Conservation (phyloP, 2,329 filamentous ascomycete genomes). For the Fusarium miscanthi region DNA sequence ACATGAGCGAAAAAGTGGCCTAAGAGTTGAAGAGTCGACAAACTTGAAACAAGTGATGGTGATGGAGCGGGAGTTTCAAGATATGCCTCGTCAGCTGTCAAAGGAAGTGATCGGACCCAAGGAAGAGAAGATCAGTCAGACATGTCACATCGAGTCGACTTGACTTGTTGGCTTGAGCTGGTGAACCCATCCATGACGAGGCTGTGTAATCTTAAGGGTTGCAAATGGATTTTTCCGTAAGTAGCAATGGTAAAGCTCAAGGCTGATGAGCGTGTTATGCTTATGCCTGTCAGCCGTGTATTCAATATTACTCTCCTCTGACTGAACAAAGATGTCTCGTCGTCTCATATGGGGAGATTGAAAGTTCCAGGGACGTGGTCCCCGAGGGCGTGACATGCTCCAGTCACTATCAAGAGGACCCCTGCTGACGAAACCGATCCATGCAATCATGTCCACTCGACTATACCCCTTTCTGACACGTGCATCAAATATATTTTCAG, state of each 20-base stretch:
- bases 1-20: slow-evolving; percentile 14
- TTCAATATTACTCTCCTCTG: background rate
- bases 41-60: slow-evolving; percentile 25
- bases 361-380: slow-evolving; percentile 40
- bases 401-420: slow-evolving; percentile 31
- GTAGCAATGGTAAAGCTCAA: background rate
- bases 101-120: slow-evolving; percentile 28
- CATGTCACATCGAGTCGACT: background rate
- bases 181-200: background rate
- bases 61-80: slow-evolving; percentile 36
- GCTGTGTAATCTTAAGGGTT: slow-evolving; percentile 5
- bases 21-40: background rate
- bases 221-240: background rate
- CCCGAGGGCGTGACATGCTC: slow-evolving; percentile 39
- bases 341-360: slow-evolving; percentile 28
- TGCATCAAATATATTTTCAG: slow-evolving; percentile 36
- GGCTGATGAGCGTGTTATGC: slow-evolving; percentile 3
- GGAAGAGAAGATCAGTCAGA: background rate
- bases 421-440: slow-evolving; percentile 34
- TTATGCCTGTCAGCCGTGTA: background rate
- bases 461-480: slow-evolving; percentile 34
- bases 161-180: background rate
- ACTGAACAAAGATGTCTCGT: background rate
- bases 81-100: slow-evolving; percentile 33
- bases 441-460: slow-evolving; percentile 21